Evolutionary conservation across 2,329 filamentous ascomycete genomes (phyloP), one percentile per base, ranked within the genome.

Genomic region (Ophiocordyceps camponoti-leonardi): DNA sequence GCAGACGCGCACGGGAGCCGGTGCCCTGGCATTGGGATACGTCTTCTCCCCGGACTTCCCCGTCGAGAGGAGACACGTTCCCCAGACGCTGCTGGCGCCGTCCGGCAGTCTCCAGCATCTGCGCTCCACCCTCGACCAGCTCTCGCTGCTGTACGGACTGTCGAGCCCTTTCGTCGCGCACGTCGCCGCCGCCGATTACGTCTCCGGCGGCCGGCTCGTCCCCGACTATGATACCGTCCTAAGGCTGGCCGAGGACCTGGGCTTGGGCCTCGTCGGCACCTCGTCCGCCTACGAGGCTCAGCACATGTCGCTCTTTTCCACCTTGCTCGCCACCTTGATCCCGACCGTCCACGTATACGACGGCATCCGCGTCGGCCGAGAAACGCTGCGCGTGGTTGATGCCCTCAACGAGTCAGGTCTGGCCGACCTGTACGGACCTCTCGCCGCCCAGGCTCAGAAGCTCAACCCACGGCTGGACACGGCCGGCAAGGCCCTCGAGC

Each of bases 21-120:
- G 90, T 46, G 80, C 84, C 52, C 83, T 96, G 58, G 87, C 92
- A 20, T 75, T 98, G 43, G 92, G 92, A 47, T 98, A 98, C 67
- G 85, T 96, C 61, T 98, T 96, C 72, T 95, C 88, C 49, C 86
- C 86, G 57, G 92, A 98, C 66, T 95, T 94, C 58, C 88, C 96
- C 61, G 65, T 94, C 56, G 79, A 76, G 68, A 95, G 92, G 73
- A 80, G 88, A 53, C 80, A 92, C 59, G 80, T 95, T 48, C 90
- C 92, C 3, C 92, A 98, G 72, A 81, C 86, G 16, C 79, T 98
- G 51, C 67, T 98, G 51, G 90, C 87, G 11, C 86, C 87, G 3
- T 88, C 87, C 0, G 79, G 85, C 42, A 90, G 81, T 52, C 69
- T 98, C 52, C 77, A 79, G 49, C 81, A 83, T 58, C 73, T 98